These are phyloP conservation scores for Panus rudis DNA, from an alignment of 768 basidiomycete species.

Conservation along the genomic window DNA sequence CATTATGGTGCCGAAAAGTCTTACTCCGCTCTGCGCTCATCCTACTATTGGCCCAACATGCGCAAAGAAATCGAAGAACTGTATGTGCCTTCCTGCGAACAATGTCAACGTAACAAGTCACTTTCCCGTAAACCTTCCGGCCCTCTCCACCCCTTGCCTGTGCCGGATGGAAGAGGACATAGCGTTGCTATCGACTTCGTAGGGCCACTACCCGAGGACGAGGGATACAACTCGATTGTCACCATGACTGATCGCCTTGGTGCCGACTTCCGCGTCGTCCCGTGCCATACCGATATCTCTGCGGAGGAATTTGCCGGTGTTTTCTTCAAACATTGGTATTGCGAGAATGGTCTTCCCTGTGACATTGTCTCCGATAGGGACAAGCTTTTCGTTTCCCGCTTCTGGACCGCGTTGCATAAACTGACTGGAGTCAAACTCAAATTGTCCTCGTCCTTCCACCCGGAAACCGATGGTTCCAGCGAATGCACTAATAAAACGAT, in stretches of 20 bases:
- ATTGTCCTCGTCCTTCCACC: constrained; percentile 30
- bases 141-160: constrained; percentile 16
- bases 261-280: constrained; percentile 9
- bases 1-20: constrained; percentile 17
- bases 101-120: constrained; percentile 29
- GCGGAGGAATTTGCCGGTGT: constrained; percentile 13
- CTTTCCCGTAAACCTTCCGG: constrained; percentile 15
- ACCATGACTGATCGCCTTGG: constrained; percentile 16
- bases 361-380: constrained; percentile 23
- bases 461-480: constrained; percentile 29
- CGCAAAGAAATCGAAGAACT: constrained; percentile 18
- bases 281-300: constrained; percentile 2
- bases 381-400: constrained; percentile 24
- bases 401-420: constrained; percentile 26
- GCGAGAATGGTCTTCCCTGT: constrained; percentile 15
- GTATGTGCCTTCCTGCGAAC: constrained; percentile 28
- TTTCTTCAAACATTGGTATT: constrained; percentile 25
- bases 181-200: constrained; percentile 21
- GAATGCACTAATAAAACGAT: constrained; percentile 25
- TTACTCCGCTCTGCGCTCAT: constrained; percentile 3
- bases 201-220: constrained; percentile 17
- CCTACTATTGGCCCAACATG: constrained; percentile 25
- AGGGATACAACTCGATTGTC: constrained; percentile 19
- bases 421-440: constrained; percentile 23
- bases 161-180: constrained; percentile 12